Percentiles rank a stretch among this genome's conserved stretches.
Conservation (phyloP, 192 early-diverging fungal species). For the Coemansia interrupta region DNA sequence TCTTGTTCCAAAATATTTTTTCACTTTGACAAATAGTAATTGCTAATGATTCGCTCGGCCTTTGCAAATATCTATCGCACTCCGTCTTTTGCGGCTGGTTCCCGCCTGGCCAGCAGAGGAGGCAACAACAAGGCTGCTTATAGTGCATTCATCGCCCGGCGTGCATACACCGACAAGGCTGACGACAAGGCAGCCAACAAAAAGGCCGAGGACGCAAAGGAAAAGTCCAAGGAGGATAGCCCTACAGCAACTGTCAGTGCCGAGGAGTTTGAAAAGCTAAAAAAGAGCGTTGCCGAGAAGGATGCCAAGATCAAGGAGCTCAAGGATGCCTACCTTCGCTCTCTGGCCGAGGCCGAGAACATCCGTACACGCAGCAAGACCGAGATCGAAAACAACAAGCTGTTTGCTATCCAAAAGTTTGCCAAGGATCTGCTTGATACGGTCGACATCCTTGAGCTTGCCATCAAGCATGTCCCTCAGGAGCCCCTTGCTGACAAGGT, state of each 20-base stretch:
- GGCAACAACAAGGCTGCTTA: background rate
- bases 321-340: slow-evolving; percentile 83
- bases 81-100: slow-evolving; percentile 8
- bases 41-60: slow-evolving; percentile 35
- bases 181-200: slow-evolving; percentile 3
- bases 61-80: slow-evolving; percentile 26
- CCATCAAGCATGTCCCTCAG: slow-evolving; percentile 83
- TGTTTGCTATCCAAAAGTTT: slow-evolving; percentile 96
- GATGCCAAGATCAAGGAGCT: slow-evolving; percentile 54
- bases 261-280: slow-evolving; percentile 35
- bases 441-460: slow-evolving; percentile 86
- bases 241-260: slow-evolving; percentile 3
- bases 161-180: slow-evolving; percentile 41
- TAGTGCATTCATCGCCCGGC: slow-evolving; percentile 13
- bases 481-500: slow-evolving; percentile 55
- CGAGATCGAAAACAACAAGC: slow-evolving; percentile 76
- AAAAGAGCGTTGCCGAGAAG: slow-evolving; percentile 37
- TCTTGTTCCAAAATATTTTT: slow-evolving; percentile 1
- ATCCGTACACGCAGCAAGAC: slow-evolving; percentile 80
- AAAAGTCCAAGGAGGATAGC: slow-evolving; percentile 7
- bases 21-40: background rate
- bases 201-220: slow-evolving; percentile 10
- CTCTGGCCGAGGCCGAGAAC: slow-evolving; percentile 96
- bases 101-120: background rate
- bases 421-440: slow-evolving; percentile 93